Percentiles rank a stretch among this genome's conserved stretches.
phyloP scores from a whole-genome alignment of 768 basidiomycete genomes.

The Dictyophora rubrovolvata region DNA sequence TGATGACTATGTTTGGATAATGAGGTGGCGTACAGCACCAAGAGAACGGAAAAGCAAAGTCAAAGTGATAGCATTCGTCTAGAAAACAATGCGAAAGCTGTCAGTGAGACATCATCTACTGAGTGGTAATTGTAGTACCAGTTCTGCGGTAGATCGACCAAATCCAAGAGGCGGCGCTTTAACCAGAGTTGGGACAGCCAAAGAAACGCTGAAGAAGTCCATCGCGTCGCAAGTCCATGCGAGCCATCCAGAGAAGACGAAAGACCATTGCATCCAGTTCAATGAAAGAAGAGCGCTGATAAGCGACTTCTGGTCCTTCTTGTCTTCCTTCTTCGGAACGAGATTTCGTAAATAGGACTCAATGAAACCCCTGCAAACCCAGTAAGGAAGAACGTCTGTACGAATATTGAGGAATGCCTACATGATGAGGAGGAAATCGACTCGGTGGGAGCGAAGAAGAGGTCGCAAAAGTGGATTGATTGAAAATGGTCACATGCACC shows the following conservation, averaged over 20 bases:
- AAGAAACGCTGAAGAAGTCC: conserved; percentile 67
- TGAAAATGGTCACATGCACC: background rate
- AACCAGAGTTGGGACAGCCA: conserved; percentile 22
- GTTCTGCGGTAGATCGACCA: conserved; percentile 44
- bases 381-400: background rate
- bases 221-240: conserved; percentile 84
- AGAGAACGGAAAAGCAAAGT: conserved; percentile 85
- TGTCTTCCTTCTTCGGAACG: conserved; percentile 37
- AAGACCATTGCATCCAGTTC: conserved; percentile 28
- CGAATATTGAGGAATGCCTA: background rate
- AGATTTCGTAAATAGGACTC: conserved; percentile 24
- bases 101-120: background rate
- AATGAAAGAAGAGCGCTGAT: conserved; percentile 33
- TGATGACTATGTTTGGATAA: background rate
- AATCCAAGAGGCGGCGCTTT: background rate
- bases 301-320: conserved; percentile 28
- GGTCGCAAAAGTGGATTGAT: background rate
- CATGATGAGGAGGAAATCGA: background rate
- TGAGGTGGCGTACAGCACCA: conserved; percentile 42
- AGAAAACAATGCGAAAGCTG: background rate
- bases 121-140: conserved; percentile 26
- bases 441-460: background rate
- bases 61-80: conserved; percentile 79
- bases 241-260: conserved; percentile 47
- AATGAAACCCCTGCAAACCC: background rate